These are phyloP conservation scores for Chaetomium sp. DNA, from an alignment of 2,329 filamentous ascomycete species.

Conservation along the genomic window DNA sequence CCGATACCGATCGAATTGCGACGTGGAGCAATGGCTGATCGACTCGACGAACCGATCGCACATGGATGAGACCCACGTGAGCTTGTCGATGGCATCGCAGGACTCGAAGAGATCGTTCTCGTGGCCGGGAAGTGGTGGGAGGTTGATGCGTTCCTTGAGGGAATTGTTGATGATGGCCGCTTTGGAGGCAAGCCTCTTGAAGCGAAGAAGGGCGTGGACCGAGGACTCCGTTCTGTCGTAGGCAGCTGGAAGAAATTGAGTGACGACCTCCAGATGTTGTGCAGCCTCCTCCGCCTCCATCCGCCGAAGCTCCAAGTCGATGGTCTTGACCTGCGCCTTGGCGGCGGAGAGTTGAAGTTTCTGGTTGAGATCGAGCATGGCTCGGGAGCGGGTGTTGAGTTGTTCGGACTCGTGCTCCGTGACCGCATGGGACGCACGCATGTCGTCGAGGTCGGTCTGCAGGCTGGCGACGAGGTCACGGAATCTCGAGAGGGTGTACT, in stretches of 20 bases:
- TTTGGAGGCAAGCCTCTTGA: constrained; percentile 86
- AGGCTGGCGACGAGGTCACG: constrained; percentile 80
- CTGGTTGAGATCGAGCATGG: constrained; percentile 95
- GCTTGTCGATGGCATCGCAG: constrained; percentile 76
- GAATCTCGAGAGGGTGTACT: constrained; percentile 85
- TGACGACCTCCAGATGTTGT: constrained; percentile 83
- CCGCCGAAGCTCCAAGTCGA: constrained; percentile 80
- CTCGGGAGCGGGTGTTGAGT: constrained; percentile 76
- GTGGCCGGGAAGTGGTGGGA: constrained; percentile 58
- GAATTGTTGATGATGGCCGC: constrained; percentile 70
- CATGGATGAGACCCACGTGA: constrained; percentile 76
- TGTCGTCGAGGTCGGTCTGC: constrained; percentile 82
- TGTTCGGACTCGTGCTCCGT: constrained; percentile 91
- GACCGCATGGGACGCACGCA: constrained; percentile 84
- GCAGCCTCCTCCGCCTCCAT: constrained; percentile 84
- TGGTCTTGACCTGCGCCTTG: constrained; percentile 89
- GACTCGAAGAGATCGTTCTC: constrained; percentile 75
- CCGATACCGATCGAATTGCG: constrained; percentile 72
- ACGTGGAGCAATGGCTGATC: constrained; percentile 69
- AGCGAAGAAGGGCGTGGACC: constrained; percentile 79
- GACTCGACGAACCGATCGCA: constrained; percentile 78
- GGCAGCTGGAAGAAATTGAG: constrained; percentile 79
- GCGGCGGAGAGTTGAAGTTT: constrained; percentile 85
- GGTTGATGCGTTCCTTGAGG: constrained; percentile 69
- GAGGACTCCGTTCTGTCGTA: constrained; percentile 78